These are phyloP conservation scores for Sarocladium kiliense DNA, from an alignment of 2,329 filamentous ascomycete species.

Conservation along the genomic window DNA sequence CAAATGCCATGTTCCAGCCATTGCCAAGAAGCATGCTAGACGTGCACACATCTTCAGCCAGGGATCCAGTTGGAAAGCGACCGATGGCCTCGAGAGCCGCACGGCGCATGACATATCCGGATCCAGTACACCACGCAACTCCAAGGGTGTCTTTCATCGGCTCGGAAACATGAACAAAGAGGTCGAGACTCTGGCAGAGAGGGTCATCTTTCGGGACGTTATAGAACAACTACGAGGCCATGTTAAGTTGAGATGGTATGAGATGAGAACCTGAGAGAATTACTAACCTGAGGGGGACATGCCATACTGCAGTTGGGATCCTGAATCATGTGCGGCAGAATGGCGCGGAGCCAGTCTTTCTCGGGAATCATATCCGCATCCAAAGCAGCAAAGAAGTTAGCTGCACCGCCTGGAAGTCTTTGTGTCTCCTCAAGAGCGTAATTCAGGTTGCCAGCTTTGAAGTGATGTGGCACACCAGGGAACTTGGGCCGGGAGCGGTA, in stretches of 20 bases:
- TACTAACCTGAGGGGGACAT: conserved; percentile 25
- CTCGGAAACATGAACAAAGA: conserved; percentile 35
- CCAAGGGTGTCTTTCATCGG: conserved; percentile 31
- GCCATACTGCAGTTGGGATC: conserved; percentile 43
- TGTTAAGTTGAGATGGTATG: background rate
- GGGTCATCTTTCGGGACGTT: conserved; percentile 48
- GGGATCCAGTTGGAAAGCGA: conserved; percentile 44
- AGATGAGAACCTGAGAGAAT: no score
- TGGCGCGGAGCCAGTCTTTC: conserved; percentile 44
- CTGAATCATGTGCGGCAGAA: conserved; percentile 39
- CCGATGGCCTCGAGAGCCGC: conserved; percentile 47
- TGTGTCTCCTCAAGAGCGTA: conserved; percentile 36
- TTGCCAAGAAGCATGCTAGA: conserved; percentile 44
- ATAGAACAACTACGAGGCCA: conserved; percentile 41
- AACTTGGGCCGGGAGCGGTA: conserved; percentile 37
- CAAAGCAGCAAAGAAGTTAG: conserved; percentile 46
- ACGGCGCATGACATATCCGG: conserved; percentile 48
- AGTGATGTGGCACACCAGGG: conserved; percentile 35
- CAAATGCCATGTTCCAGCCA: conserved; percentile 49
- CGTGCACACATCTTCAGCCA: conserved; percentile 49
- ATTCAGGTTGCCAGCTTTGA: conserved; percentile 54
- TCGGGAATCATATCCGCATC: conserved; percentile 59
- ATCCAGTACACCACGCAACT: conserved; percentile 50
- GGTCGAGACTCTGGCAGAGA: conserved; percentile 43
- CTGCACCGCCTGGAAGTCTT: conserved; percentile 34